Base-by-base conservation (phyloP, 768 basidiomycete genomes). In the Mrakia frigida region DNA sequence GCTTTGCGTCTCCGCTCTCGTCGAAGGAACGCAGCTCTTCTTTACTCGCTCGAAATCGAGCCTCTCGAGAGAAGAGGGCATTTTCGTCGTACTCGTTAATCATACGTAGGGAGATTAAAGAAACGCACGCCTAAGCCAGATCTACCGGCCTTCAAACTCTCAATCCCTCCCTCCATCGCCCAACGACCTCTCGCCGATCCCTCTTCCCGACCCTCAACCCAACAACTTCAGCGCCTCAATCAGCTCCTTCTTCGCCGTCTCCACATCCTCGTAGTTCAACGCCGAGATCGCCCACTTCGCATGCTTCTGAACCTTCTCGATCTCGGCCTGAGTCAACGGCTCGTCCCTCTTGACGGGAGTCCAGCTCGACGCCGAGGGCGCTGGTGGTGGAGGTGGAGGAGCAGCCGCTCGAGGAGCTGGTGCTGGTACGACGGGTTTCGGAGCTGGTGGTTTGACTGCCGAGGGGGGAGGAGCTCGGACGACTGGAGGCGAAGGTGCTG, bases 261-360 rank as follows among this genome's bases (percentile, higher is more conserved):
- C 91, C 14, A 87, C 86, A 83, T 99, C 96, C 82, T 98, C 96
- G 82, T 95, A 98, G 81, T 98, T 94, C 74, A 99, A 85, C n/a
- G 97, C 89, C 41, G 92, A 93, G 75, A 98, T 92, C 10, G 96
- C 96, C 84, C 91, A 97, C 73, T 88, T 87, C 80, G 94, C 94
- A 80, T 95, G 94, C 82, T 92, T 97, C 86, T 99, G 95, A 21
- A 88, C 89, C 78, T 90, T 88, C 28, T 89, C 86, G 35, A 97
- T 87, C 73, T 89, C 81, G 72, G 37, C 72, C n/a, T 69, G 35
- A 7, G 52, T 59, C 52, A 74, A 28, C 52, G 70, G 72, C 41
- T 77, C 77, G 60, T 85, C 85, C 6, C 91, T 33, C 53, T 39
- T 61, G 5, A 52, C 46, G 6, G 72, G 39, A 5, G 56, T 37